These are phyloP conservation scores for Yamadazyma triangularis DNA, from an alignment of 1,139 yeast genomes.

Conservation along the genomic window DNA sequence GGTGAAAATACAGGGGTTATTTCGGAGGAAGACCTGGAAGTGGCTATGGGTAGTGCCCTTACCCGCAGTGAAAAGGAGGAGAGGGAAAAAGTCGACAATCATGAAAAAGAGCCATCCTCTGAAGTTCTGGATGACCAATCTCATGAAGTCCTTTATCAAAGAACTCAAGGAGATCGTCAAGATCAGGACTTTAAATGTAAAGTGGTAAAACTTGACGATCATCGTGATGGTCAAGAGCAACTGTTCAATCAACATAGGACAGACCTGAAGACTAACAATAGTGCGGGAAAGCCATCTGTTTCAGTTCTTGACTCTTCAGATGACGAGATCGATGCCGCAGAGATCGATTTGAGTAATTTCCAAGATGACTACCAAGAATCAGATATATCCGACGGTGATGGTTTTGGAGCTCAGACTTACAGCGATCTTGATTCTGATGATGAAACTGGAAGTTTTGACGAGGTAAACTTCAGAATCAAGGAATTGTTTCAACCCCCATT, in stretches of 20 bases:
- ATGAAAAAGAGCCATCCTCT: conserved; percentile 4
- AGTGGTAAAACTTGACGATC: too few species aligned
- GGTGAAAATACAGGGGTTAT: conserved; percentile 16
- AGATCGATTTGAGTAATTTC: conserved; percentile 37
- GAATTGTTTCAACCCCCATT: conserved; percentile 63
- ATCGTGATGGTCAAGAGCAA: background rate
- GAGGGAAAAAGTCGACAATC: conserved; percentile 10
- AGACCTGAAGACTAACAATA: background rate
- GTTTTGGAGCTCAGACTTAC: too few species aligned
- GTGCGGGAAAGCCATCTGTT: background rate
- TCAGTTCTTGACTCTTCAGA: background rate
- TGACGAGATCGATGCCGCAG: conserved; percentile 7
- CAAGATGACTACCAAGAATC: conserved; percentile 51
- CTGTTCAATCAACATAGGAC: background rate
- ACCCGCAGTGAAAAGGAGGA: conserved; percentile 10
- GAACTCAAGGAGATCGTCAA: background rate
- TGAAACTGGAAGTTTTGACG: conserved; percentile 11
- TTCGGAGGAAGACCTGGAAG: conserved; percentile 10
- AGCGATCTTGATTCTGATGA: conserved; percentile 10
- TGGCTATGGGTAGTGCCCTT: conserved; percentile 1
- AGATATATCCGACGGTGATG: background rate
- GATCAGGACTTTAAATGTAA: background rate
- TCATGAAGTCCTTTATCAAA: background rate
- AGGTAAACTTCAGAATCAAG: conserved; percentile 13
- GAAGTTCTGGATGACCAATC: background rate